Base-by-base conservation (phyloP, 2,329 filamentous ascomycete species). In the Phialophora macrospora region DNA sequence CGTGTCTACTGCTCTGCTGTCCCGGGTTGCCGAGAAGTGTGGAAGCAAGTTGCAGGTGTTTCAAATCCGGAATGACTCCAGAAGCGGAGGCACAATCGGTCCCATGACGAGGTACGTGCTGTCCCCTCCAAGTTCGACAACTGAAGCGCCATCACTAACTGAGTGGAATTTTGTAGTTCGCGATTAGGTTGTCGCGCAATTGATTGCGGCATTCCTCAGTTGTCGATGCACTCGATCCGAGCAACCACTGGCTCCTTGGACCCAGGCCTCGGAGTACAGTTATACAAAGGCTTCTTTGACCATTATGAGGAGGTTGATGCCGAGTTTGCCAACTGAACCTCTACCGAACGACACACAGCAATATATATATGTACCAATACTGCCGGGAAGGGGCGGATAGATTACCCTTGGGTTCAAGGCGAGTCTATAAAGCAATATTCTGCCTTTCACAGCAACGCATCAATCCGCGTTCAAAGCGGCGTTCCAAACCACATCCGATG, bases 41-140 rank as follows among this genome's bases (percentile, higher is more conserved):
- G 91, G 83, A 58, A 87, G 87, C 63, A 87, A 84, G 55, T 83
- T 96, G 61, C 95, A 98, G 79, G 82, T 90, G 5, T 98, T 98
- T 84, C 93, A 96, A 83, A 98, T 98, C 76, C 83, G 95, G 64
- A 99, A 98, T 76, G 95, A 98, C 78, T 90, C 86, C 9, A 84
- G 94, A 62, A 92, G 88, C 74, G 95, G 95, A 32, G 95, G 95
- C 17, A 99, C 95, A 0, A 93, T 98, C n/a, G 95, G 95, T 0
- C 95, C 95, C 0, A 93, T 93, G 86, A 83, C 97, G 12, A 55
- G 49, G 49, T 55, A 62, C 24, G 52, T 28, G 44, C 22, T 32
- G 8, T 17, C 48, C 17, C 6, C 8, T 54, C 30, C 22, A 41
- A 17, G 7, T 24, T 30, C n/a, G 17, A 3, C n/a, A 17, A 11